Conservation (phyloP, 352 stramenopile genomes). For the Globisporangium solare region DNA sequence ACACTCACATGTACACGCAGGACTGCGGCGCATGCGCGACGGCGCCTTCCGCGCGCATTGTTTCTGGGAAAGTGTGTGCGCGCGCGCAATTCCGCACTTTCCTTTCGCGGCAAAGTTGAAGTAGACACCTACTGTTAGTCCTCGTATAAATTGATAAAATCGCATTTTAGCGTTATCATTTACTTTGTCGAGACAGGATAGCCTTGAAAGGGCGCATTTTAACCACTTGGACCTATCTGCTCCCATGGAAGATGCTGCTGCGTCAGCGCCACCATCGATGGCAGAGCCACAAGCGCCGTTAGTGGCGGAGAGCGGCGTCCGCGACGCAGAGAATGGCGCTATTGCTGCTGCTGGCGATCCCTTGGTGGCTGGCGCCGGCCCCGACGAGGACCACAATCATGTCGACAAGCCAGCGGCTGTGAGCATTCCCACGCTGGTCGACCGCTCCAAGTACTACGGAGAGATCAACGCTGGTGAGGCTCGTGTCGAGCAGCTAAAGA, state of each 20-base stretch:
- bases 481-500: background rate
- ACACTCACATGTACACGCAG: too few relatives aligned
- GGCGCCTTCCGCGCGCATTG: background rate
- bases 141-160: background rate
- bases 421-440: conserved; percentile 16
- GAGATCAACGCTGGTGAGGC: conserved; percentile 20
- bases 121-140: background rate
- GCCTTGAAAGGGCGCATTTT: too few relatives aligned
- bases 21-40: too few relatives aligned
- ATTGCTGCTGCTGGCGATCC: too few relatives aligned
- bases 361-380: background rate
- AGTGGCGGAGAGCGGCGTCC: too few relatives aligned
- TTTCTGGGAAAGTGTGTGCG: background rate
- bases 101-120: background rate
- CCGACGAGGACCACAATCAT: background rate
- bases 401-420: conserved; percentile 8
- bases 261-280: too few relatives aligned
- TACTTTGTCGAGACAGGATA: too few relatives aligned
- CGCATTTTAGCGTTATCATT: too few relatives aligned
- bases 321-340: too few relatives aligned
- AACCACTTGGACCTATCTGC: too few relatives aligned
- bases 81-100: background rate
- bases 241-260: too few relatives aligned
- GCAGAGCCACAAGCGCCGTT: too few relatives aligned
- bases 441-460: conserved; percentile 29